phyloP scores from a whole-genome alignment of 202 grass and related monocot genomes.

The Musa balbisiana region DNA sequence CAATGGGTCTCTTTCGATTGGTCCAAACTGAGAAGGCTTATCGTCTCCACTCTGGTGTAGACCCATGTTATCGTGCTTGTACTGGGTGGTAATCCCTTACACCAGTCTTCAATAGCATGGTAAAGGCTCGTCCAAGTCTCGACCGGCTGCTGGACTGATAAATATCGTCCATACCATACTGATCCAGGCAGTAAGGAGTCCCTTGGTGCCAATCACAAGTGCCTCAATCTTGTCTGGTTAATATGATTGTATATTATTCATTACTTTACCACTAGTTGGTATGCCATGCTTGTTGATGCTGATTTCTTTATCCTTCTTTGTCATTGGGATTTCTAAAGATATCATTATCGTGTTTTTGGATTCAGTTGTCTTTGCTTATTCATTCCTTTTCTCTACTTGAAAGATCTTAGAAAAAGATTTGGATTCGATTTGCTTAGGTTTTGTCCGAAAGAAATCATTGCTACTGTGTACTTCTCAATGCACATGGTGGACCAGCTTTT shows the following conservation, averaged over 20 bases:
- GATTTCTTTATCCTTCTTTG: background rate
- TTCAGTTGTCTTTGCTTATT: background rate
- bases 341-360: background rate
- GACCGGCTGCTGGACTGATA: background rate
- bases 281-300: background rate
- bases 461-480: slow-evolving; percentile 95
- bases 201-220: too few relatives aligned
- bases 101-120: too few relatives aligned
- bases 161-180: background rate
- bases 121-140: too few relatives aligned
- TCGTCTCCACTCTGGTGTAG: too few relatives aligned
- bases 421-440: slow-evolving; percentile 54
- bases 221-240: background rate
- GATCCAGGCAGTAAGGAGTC: too few relatives aligned
- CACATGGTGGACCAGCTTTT: slow-evolving; percentile 89
- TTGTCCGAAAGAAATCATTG: slow-evolving; percentile 87
- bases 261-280: background rate
- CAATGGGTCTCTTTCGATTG: too few relatives aligned
- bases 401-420: background rate
- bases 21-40: too few relatives aligned
- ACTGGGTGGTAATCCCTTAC: too few relatives aligned
- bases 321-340: background rate
- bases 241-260: background rate
- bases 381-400: background rate
- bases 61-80: too few relatives aligned